Evolutionary conservation across 169 alveolate species (phyloP).

Genomic region (Eimeria acervulina): DNA sequence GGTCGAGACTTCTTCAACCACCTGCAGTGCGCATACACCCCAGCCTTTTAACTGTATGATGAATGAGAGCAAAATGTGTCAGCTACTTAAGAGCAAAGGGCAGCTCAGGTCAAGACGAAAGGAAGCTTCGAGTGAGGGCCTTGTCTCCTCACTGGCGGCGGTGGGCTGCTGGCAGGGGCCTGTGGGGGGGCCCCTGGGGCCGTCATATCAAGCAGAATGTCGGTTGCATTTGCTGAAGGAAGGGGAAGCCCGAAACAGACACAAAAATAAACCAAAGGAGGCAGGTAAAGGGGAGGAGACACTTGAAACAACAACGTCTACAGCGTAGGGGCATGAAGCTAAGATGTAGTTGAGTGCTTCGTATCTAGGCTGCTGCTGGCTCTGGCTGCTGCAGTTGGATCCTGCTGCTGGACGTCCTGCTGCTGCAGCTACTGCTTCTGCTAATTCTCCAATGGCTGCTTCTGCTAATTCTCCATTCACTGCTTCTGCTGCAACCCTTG

Average conservation of each 20-base stretch:
- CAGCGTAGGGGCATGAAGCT: background rate
- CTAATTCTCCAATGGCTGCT: background rate
- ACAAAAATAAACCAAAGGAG: background rate
- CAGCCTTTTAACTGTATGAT: background rate
- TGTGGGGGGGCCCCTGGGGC: background rate
- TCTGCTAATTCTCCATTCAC: too few species aligned
- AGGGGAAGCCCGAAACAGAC: background rate
- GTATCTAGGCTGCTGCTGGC: constrained; percentile 5
- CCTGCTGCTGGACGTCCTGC: too few species aligned
- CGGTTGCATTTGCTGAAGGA: constrained; percentile 50
- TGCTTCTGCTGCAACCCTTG: too few species aligned
- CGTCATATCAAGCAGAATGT: constrained; percentile 32
- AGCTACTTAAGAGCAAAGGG: too few species aligned
- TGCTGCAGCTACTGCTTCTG: background rate
- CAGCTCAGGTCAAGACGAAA: too few species aligned
- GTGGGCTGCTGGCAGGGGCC: background rate
- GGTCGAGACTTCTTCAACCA: constrained; percentile 12
- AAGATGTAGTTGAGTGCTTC: background rate
- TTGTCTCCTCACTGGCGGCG: constrained; percentile 6
- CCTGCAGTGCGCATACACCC: constrained; percentile 38
- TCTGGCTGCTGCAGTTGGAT: too few species aligned
- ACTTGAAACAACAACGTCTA: background rate
- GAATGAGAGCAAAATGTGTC: too few species aligned
- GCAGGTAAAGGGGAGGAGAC: background rate
- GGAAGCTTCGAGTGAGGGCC: background rate